Percentiles rank a stretch among this genome's conserved stretches.
phyloP scores from a whole-genome alignment of 371 early-diverging fungal species.

The Actinomortierella wolfii region DNA sequence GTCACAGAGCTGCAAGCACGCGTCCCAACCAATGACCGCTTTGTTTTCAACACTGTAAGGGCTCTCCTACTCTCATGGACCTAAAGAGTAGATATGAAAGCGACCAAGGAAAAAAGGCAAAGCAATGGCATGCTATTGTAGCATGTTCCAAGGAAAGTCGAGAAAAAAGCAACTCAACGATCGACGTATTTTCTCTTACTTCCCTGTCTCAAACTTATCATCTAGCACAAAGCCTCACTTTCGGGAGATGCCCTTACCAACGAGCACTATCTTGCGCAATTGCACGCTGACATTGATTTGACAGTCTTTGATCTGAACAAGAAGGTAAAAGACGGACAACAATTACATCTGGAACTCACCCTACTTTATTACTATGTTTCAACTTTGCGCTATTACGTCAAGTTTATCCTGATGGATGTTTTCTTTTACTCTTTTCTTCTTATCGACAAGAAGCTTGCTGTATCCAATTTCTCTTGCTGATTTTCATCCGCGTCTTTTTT shows the following conservation, averaged over 20 bases:
- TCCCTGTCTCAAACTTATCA: no score
- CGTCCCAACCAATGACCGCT: conserved; percentile 25
- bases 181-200: no score
- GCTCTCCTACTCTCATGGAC: background rate
- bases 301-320: conserved; percentile 37
- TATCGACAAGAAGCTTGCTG: background rate
- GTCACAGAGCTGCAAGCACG: conserved; percentile 23
- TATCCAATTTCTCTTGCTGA: background rate
- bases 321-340: conserved; percentile 14
- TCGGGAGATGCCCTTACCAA: conserved; percentile 42
- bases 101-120: background rate
- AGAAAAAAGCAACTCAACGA: no score
- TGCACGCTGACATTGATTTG: conserved; percentile 34
- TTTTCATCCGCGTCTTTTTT: background rate
- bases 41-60: conserved; percentile 39
- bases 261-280: conserved; percentile 29
- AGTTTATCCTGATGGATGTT: background rate
- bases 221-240: conserved; percentile 32
- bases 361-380: background rate
- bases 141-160: no score
- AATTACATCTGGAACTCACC: no score
- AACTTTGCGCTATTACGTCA: background rate
- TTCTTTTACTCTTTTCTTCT: background rate
- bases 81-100: no score
- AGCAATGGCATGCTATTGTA: background rate